These are phyloP conservation scores for Lathyrus tuberosus DNA, from an alignment of 306 rosid genomes.

Conservation along the genomic window DNA sequence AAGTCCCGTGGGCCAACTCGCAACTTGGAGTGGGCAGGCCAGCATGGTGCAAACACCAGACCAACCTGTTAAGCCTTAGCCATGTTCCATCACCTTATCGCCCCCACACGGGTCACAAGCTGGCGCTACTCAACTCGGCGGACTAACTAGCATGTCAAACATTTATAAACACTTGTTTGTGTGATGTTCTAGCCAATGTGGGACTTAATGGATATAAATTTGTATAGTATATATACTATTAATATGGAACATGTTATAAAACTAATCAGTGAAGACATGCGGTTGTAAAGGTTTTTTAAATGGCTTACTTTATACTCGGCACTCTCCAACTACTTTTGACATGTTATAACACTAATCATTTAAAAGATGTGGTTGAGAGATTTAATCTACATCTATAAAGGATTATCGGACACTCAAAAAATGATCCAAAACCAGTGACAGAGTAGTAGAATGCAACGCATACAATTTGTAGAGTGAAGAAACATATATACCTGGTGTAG, in stretches of 20 bases:
- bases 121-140: not conserved
- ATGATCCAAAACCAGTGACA: too few relatives aligned
- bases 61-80: not conserved
- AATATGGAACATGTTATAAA: too few relatives aligned
- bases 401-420: not conserved
- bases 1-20: not conserved
- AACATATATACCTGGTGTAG: constrained; percentile 71
- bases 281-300: too few relatives aligned
- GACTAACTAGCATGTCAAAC: not conserved
- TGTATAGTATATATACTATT: too few relatives aligned
- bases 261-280: too few relatives aligned
- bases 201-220: not conserved
- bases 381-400: too few relatives aligned
- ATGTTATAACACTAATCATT: not conserved
- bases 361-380: too few relatives aligned
- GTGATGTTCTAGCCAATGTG: not conserved
- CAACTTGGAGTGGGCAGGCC: not conserved
- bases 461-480: constrained; percentile 14
- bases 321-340: not conserved
- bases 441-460: constrained; percentile 10
- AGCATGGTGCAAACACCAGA: not conserved
- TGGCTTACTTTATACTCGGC: too few relatives aligned
- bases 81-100: not conserved
- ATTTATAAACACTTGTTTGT: not conserved
- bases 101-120: not conserved